Conservation (phyloP, 2,329 filamentous ascomycete species). For the Xylariomycetidae sp. region DNA sequence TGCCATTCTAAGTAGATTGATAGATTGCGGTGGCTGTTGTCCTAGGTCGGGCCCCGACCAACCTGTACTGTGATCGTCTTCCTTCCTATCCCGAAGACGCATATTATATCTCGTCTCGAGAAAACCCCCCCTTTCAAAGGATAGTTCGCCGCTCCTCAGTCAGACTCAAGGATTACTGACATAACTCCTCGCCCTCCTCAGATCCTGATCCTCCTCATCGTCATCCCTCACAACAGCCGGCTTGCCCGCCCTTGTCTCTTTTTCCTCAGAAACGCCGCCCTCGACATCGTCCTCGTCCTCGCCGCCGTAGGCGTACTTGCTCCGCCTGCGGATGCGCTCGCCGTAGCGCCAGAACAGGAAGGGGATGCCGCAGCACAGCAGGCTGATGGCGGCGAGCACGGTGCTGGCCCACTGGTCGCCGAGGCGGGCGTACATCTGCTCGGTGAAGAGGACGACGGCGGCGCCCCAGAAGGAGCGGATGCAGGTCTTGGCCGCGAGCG, state of each 20-base stretch:
- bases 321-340: conserved; percentile 61
- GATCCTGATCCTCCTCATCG: conserved; percentile 33
- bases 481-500: conserved; percentile 77
- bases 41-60: too few relatives aligned
- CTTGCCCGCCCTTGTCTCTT: conserved; percentile 30
- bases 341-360: conserved; percentile 79
- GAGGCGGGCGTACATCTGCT: conserved; percentile 72
- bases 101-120: too few relatives aligned
- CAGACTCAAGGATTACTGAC: conserved; percentile 44
- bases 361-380: conserved; percentile 78
- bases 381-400: conserved; percentile 66
- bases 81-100: too few relatives aligned
- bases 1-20: too few relatives aligned
- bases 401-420: conserved; percentile 72
- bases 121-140: too few relatives aligned
- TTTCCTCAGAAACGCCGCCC: too few relatives aligned
- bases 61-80: too few relatives aligned
- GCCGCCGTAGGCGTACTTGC: conserved; percentile 68
- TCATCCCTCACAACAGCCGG: conserved; percentile 24
- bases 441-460: conserved; percentile 70
- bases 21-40: too few relatives aligned
- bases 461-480: conserved; percentile 79
- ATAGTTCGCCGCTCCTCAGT: too few relatives aligned
- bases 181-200: conserved; percentile 40
- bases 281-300: conserved; percentile 37